A percentile compares a stretch with the other conserved stretches of the same genome.
Conservation (phyloP, 257 asterid species). For the Solanum commersonii region DNA sequence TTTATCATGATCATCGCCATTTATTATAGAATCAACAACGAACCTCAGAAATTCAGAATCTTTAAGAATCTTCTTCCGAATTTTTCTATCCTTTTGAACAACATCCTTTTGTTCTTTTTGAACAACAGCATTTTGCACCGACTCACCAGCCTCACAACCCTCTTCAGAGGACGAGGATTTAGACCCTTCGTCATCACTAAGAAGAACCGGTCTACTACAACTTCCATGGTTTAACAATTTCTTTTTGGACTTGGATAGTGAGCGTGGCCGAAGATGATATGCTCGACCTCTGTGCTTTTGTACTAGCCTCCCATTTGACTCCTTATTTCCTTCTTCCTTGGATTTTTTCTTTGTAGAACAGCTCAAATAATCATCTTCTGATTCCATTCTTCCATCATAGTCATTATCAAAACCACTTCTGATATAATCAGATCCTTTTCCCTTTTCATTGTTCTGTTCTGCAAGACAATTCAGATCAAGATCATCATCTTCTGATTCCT, state of each 20-base stretch:
- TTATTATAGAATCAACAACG: conserved; percentile 21
- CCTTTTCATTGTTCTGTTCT: background rate
- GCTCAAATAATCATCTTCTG: background rate
- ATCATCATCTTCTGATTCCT: background rate
- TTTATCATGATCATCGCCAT: conserved; percentile 10
- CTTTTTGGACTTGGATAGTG: background rate
- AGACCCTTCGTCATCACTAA: background rate
- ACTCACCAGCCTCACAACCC: background rate
- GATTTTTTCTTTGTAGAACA: background rate
- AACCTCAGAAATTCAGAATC: conserved; percentile 4
- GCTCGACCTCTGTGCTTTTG: background rate
- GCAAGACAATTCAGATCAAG: background rate
- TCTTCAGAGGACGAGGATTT: background rate
- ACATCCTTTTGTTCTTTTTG: background rate
- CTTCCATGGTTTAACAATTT: background rate
- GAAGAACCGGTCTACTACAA: background rate
- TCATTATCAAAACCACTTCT: background rate
- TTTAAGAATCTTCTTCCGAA: background rate
- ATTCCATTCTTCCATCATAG: background rate
- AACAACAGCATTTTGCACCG: background rate
- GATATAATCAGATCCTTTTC: background rate
- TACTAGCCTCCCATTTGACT: background rate
- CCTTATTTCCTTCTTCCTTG: background rate
- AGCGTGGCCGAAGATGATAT: conserved; percentile 6
- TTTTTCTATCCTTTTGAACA: background rate